Base-by-base conservation (phyloP, 495 filamentous ascomycete genomes). In the Lichenothelia convexa region DNA sequence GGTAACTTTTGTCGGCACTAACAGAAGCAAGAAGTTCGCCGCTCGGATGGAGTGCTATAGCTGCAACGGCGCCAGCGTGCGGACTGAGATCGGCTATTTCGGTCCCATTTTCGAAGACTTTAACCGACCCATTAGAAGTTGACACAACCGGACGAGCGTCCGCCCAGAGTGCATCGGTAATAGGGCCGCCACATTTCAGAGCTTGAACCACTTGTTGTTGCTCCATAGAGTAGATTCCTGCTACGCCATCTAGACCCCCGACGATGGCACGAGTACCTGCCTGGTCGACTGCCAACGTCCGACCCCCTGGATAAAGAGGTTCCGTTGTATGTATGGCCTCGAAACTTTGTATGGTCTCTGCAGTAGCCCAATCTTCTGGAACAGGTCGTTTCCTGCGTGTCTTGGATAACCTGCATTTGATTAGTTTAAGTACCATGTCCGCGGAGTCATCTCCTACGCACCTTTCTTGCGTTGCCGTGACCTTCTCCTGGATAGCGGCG, bases 1-100 rank as follows among this genome's bases (percentile, higher is more conserved):
- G 72, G 48, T 84, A 89, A 58, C 80, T 89, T 66, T 93, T 94
- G 54, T 97, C 89, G 3, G 71, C 69, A 34, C 89, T 89, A 20
- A 86, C 74, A 0, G 85, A 93, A 7, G 79, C 86, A 16, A 93
- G 60, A 41, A 97, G 75, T 16, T 83, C 73, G 21, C 74, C 80
- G 53, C 78, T 78, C 2, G 89, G 80, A 54, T 97, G 91, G 3
- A 89, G 51, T 15, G 83, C 70, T 26, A 95, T 55, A 3, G 71
- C 78, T 4, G 73, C 82, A 2, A 73, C 78, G 21, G 75, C 66
- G 9, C 89, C 91, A 39, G 83, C 80, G 49, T 97, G 89, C 2
- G 76, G 69, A 18, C 60, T 58, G 46, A 93, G 78, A 34, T 64
- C 67, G 7, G 70, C 69, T 11, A 72, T 56, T 54, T 77, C 70